phyloP scores from a whole-genome alignment of 164 flowering plant species.

The Annona cherimola region DNA sequence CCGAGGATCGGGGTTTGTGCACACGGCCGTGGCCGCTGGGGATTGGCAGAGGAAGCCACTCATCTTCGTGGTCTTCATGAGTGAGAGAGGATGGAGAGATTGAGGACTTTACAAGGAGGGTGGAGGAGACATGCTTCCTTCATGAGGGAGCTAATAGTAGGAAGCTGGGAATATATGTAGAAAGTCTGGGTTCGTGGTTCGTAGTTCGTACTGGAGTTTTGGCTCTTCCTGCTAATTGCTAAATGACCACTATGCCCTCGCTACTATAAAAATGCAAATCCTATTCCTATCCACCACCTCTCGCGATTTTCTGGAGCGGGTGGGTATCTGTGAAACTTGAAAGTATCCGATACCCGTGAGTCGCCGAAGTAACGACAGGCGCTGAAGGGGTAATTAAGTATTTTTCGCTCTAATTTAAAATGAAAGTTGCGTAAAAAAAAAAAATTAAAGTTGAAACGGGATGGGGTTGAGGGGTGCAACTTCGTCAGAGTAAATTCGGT shows the following conservation, averaged over 20 bases:
- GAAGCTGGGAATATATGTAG: neutral
- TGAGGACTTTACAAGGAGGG: neutral
- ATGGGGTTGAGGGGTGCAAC: too few species aligned
- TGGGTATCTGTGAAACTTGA: neutral
- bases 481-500: too few species aligned
- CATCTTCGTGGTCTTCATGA: slow-evolving; percentile 29
- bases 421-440: too few species aligned
- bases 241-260: neutral
- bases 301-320: neutral
- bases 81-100: neutral
- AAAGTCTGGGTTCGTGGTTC: neutral
- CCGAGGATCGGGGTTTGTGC: slow-evolving; percentile 38
- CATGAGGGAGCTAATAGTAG: neutral
- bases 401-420: too few species aligned
- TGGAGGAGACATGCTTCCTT: slow-evolving; percentile 1
- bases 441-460: too few species aligned
- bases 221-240: neutral
- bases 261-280: neutral
- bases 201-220: too few species aligned
- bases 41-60: slow-evolving; percentile 70
- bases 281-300: neutral
- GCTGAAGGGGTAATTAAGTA: too few species aligned
- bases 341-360: too few species aligned
- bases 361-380: too few species aligned
- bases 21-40: slow-evolving; percentile 48